Conservation (phyloP, 2,329 filamentous ascomycete species). For the Pestalotiopsis sp. region DNA sequence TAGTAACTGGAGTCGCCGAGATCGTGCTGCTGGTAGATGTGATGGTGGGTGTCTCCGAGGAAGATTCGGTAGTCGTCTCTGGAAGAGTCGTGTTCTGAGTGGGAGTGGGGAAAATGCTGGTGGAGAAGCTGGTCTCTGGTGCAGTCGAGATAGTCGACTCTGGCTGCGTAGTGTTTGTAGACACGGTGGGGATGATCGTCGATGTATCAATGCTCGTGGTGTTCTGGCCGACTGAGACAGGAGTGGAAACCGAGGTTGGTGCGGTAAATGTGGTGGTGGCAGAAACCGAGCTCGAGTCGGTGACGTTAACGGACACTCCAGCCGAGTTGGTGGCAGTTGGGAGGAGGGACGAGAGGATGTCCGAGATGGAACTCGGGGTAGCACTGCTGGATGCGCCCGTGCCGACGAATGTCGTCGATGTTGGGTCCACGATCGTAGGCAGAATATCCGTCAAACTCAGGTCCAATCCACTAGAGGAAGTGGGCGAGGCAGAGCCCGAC, state of each 20-base stretch:
- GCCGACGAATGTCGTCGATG: constrained; percentile 2
- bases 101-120: neutral
- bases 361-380: neutral
- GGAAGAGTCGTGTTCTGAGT: constrained; percentile 17
- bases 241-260: neutral
- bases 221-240: neutral
- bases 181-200: neutral
- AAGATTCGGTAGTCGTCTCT: constrained; percentile 16
- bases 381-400: constrained; percentile 1
- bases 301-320: neutral
- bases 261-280: neutral
- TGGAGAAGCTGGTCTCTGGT: neutral
- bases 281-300: neutral
- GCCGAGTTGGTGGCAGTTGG: constrained; percentile 1
- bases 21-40: constrained; percentile 17
- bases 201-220: neutral
- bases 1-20: constrained; percentile 32
- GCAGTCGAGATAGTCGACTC: constrained; percentile 1
- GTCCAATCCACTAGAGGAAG: neutral
- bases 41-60: constrained; percentile 12
- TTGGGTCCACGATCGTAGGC: constrained; percentile 2
- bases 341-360: constrained; percentile 4
- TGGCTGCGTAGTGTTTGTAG: constrained; percentile 4
- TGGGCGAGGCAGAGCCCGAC: neutral
- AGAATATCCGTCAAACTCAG: neutral